Base-by-base conservation (phyloP, 2,329 filamentous ascomycete species). In the Fusarium irregulare region DNA sequence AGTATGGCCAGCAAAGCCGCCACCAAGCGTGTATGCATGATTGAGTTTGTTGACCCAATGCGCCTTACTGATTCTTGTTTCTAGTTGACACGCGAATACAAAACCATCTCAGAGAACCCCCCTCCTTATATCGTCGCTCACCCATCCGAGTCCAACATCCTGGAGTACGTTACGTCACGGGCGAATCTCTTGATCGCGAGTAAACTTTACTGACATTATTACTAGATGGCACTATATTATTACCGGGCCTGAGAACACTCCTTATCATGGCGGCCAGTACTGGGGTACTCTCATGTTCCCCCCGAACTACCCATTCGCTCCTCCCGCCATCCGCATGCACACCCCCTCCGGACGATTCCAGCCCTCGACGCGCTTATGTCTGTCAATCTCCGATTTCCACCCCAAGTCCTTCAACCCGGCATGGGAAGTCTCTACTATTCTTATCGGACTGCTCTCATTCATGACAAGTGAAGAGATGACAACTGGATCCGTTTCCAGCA, bases 401-500 rank as follows among this genome's bases (percentile, higher is more conserved):
- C 96, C 96, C 6, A 97, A 97, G 80, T 95, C 92, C 28, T 99
- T 98, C 85, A 99, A 99, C 79, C 96, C 96, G 3, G 94, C 96
- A 2, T 99, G 96, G 96, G 95, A 97, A 77, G 96, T 99, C 10
- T 95, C 92, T 57, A 99, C 96, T 1, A 99, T 99, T 70, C 84
- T 99, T 18, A 97, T 97, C 58, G 96, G 96, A 12, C 87, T 99
- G 28, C 85, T 98, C 68, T 97, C 92, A 41, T 99, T 99, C 82
- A 99, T 99, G 96, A 98, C 95, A 4, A 93, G 93, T 71, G 95
- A 99, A 78, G 96, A 99, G 83, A 98, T 98, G 92, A 99, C 96
- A 0, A 98, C 96, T 0, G 96, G 96, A 4, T 94, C 91, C 30
- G 89, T 99, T 30, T 91, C 91, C 8, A 93, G 91, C 20, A 91